Base-by-base conservation (phyloP, 495 filamentous ascomycete species). In the Physcia stellaris region DNA sequence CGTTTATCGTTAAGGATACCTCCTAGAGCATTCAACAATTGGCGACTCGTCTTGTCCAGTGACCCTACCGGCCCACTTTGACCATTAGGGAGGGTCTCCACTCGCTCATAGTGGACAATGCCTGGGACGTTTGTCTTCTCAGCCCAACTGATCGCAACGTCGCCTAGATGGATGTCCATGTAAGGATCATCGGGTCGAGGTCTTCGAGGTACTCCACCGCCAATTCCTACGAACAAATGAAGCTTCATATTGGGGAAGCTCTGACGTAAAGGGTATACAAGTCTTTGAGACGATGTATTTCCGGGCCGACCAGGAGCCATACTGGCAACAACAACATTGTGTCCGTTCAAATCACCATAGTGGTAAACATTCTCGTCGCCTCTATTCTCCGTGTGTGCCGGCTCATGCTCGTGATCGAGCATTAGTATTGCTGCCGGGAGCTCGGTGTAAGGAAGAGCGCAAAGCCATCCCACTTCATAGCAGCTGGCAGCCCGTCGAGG, bases 391-490 rank as follows among this genome's bases (percentile, higher is more conserved):
- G 45, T 39, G 15, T 60, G 46, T 28, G 7, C 26, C n/a, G 24
- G 10, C 5, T 45, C 46, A 45, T 70, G 60, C 7, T 55, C 40
- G 40, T 64, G 59, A 41, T 77, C 69, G 2, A 75, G 57, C 46
- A 68, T 60, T 13, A 50, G 51, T 19, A 28, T 32, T 2, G 62
- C 68, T 1, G 68, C 69, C n/a, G 61, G 51, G 4, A 47, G 37
- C 45, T 74, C 69, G 11, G 48, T 42, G 5, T 48, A 38, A n/a
- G n/a, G n/a, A 4, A 73, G 46, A 1, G 66, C 60, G 43, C 60
- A 70, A 23, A 73, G 62, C 63, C 63, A 70, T 21, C 61, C 69
- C 6, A 75, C 55, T 2, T 55, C 63, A 41, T 69, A 75, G n/a
- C n/a, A n/a, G n/a, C n/a, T n/a, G n/a, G n/a, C n/a, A n/a, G n/a